Conservation (phyloP, 2,329 filamentous ascomycete species). For the Sclerotinia spermophila region DNA sequence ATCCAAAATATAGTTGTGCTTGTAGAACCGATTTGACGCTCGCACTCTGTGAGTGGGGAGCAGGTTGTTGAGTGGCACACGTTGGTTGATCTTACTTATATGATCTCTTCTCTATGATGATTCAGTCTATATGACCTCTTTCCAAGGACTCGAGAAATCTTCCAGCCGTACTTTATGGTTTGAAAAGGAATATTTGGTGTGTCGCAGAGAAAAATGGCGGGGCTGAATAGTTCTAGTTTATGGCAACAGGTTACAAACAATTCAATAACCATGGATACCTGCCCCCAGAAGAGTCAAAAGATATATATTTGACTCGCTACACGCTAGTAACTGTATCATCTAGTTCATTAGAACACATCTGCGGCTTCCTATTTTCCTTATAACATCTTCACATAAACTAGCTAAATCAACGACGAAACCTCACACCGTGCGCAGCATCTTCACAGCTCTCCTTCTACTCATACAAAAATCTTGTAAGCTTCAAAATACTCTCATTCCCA, state of each 20-base stretch:
- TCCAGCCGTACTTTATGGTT: too few relatives aligned
- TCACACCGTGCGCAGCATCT: not conserved
- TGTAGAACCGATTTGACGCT: too few relatives aligned
- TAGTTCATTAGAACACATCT: not conserved
- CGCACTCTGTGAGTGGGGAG: too few relatives aligned
- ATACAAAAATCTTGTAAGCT: not conserved
- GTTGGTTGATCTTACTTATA: too few relatives aligned
- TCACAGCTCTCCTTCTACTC: not conserved
- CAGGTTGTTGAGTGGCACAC: too few relatives aligned
- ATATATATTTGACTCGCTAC: not conserved
- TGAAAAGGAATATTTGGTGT: not conserved
- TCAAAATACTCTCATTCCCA: not conserved
- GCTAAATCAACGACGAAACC: not conserved
- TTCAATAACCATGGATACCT: not conserved
- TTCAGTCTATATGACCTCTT: too few relatives aligned
- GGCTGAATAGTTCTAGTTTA: not conserved
- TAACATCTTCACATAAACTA: not conserved
- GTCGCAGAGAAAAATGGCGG: too few relatives aligned
- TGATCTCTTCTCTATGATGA: too few relatives aligned
- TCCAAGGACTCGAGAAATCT: too few relatives aligned
- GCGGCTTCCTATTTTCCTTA: not conserved
- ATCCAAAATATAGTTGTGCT: too few relatives aligned
- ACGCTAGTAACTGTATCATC: not conserved
- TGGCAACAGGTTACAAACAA: too few relatives aligned
- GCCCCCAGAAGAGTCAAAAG: not conserved